Evolutionary conservation across 306 rosid genomes (phyloP), one percentile per base, ranked within the genome.

Genomic region (Prunus campanulata): DNA sequence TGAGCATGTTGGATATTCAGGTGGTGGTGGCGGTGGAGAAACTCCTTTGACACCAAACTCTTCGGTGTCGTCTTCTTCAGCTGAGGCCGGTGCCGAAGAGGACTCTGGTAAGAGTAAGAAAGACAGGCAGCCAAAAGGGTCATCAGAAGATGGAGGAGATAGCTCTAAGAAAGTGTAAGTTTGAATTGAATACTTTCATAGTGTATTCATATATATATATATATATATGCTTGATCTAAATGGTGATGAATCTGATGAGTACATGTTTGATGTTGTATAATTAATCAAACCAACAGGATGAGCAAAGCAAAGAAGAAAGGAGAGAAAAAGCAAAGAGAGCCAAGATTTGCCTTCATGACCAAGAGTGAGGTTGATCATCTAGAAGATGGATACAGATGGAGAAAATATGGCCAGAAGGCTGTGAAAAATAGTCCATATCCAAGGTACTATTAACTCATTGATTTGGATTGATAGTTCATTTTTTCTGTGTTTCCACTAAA

Each of bases 351-450:
- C 0, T 92, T 92, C 89, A 87, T 90, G 90, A 92, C 97, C 10
- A 92, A 90, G 87, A 92, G 97, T 80, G 97, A 92, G 84, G 96
- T 92, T 72, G 97, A 92, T 84, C 97, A 92, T 50, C 88, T 92
- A 12, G 97, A 92, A 88, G 97, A 92, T 77, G 97, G 97, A 19
- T 92, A 92, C 32, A 81, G 97, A 79, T 91, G 97, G 97, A 91
- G 97, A 77, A 91, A 91, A 82, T 91, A 91, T 79, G 97, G 97
- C 32, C 97, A 92, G 30, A 92, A 92, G 67, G 97, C 97, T 61
- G 96, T 92, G 30, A 92, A 92, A 75, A 90, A 92, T 74, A 92
- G 97, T 77, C 97, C 97, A 39, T 92, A 84, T 44, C 97, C 97
- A 76, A 92, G 97, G 97, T 90, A 79, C 2, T 42, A 42, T 59